Conservation (phyloP, 495 filamentous ascomycete species). For the Annulohypoxylon moriforme region DNA sequence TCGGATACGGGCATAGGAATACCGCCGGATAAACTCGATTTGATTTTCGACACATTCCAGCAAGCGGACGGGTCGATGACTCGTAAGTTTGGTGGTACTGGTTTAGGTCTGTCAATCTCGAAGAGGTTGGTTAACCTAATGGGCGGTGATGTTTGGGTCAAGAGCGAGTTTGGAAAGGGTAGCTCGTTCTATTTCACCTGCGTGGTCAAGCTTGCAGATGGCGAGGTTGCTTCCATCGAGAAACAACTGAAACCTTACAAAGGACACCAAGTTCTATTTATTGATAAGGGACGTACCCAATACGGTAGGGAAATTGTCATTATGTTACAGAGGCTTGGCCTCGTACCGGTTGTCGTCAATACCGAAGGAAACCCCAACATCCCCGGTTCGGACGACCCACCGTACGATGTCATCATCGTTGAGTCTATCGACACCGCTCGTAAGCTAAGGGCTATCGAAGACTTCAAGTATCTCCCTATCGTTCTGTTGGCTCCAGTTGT, state of each 20-base stretch:
- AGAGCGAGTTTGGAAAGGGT: slow-evolving; percentile 90
- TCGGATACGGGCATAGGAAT: slow-evolving; percentile 98
- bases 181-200: slow-evolving; percentile 99
- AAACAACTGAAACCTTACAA: slow-evolving; percentile 90
- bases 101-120: slow-evolving; percentile 95
- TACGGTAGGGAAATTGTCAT: slow-evolving; percentile 79
- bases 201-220: slow-evolving; percentile 85
- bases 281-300: slow-evolving; percentile 90
- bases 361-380: slow-evolving; percentile 67
- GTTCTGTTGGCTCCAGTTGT: slow-evolving; percentile 92
- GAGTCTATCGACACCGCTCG: slow-evolving; percentile 93
- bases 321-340: slow-evolving; percentile 81
- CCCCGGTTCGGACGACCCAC: slow-evolving; percentile 68
- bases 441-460: slow-evolving; percentile 84
- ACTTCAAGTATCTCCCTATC: slow-evolving; percentile 98
- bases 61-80: slow-evolving; percentile 99
- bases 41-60: slow-evolving; percentile 99
- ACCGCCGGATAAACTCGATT: slow-evolving; percentile 91
- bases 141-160: slow-evolving; percentile 98
- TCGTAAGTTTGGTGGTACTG: slow-evolving; percentile 95
- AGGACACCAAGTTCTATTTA: slow-evolving; percentile 92
- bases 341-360: slow-evolving; percentile 84
- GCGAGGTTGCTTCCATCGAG: slow-evolving; percentile 81
- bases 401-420: slow-evolving; percentile 96
- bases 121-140: slow-evolving; percentile 95